phyloP scores from a whole-genome alignment of 345 rosid genomes.

The Lepidium sativum region DNA sequence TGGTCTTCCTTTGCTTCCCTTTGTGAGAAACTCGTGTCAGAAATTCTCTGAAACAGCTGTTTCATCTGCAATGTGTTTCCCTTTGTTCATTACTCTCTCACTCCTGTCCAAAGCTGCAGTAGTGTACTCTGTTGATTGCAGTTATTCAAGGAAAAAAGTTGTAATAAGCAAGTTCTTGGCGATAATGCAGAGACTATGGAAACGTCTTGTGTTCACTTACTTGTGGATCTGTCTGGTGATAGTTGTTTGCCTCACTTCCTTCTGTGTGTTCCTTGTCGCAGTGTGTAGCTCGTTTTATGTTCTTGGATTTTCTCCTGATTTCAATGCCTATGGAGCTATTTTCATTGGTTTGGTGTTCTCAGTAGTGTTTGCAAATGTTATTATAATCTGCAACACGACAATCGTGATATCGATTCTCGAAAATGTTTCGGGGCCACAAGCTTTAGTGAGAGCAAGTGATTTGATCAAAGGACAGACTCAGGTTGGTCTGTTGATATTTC shows the following conservation, averaged over 20 bases:
- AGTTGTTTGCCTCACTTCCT: slow-evolving; percentile 52
- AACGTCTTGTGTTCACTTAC: slow-evolving; percentile 53
- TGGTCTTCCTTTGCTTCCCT: slow-evolving; percentile 62
- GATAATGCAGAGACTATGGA: slow-evolving; percentile 54
- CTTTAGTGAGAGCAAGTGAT: slow-evolving; percentile 54
- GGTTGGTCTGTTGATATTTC: slow-evolving; percentile 73
- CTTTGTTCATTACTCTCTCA: slow-evolving; percentile 55
- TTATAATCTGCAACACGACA: slow-evolving; percentile 63
- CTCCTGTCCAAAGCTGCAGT: slow-evolving; percentile 64
- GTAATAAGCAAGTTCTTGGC: slow-evolving; percentile 41
- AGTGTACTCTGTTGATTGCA: slow-evolving; percentile 75
- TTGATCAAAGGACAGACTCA: slow-evolving; percentile 83
- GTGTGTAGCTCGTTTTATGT: slow-evolving; percentile 47
- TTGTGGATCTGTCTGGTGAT: slow-evolving; percentile 56
- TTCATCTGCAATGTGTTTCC: slow-evolving; percentile 67
- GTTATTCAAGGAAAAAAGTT: slow-evolving; percentile 51
- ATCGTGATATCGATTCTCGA: slow-evolving; percentile 70
- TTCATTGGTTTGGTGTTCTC: slow-evolving; percentile 61
- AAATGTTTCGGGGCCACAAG: slow-evolving; percentile 73
- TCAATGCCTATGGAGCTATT: slow-evolving; percentile 48
- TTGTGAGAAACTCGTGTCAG: slow-evolving; percentile 54
- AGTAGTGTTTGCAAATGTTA: slow-evolving; percentile 64
- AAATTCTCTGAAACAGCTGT: slow-evolving; percentile 60
- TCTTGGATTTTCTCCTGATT: slow-evolving; percentile 46
- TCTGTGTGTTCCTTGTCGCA: slow-evolving; percentile 53